Conservation (phyloP, 2,329 filamentous ascomycete genomes). For the Aspergillus hiratsukae region DNA sequence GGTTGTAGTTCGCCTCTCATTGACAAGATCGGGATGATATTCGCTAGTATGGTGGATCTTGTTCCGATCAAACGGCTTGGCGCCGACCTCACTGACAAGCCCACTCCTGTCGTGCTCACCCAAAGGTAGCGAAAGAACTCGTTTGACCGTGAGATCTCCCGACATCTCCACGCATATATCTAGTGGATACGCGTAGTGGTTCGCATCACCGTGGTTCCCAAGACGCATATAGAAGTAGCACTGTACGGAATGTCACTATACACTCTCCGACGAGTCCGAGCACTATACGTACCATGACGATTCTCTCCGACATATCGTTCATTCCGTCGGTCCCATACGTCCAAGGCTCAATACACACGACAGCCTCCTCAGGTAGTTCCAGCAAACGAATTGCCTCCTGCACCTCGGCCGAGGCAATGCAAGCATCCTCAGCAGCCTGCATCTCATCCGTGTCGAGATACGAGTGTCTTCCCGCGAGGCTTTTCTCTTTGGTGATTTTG, state of each 20-base stretch:
- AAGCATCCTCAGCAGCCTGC: constrained; percentile 46
- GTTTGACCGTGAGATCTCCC: constrained; percentile 45
- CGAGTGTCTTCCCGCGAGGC: constrained; percentile 22
- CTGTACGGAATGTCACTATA: constrained; percentile 3
- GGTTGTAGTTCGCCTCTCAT: constrained; percentile 28
- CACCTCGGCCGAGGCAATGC: constrained; percentile 41
- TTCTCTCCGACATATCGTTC: constrained; percentile 44
- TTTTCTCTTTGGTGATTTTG: not conserved
- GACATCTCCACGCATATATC: constrained; percentile 52
- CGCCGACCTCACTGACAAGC: constrained; percentile 1
- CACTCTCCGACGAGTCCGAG: not conserved
- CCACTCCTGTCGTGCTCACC: constrained; percentile 19
- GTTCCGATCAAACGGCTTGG: constrained; percentile 36
- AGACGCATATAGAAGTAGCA: constrained; percentile 40
- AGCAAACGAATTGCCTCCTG: constrained; percentile 38
- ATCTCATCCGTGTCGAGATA: constrained; percentile 42
- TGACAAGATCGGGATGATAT: constrained; percentile 31
- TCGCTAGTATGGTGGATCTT: constrained; percentile 29
- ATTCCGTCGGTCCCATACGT: constrained; percentile 50
- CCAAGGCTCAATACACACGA: constrained; percentile 52
- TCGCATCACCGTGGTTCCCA: constrained; percentile 44
- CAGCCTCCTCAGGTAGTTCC: constrained; percentile 42
- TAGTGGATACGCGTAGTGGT: constrained; percentile 56
- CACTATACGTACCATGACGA: constrained; percentile 47
- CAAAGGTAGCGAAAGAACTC: constrained; percentile 49